A percentile compares a stretch with the other conserved stretches of the same genome.
Evolutionary conservation across 2,329 filamentous ascomycete species (phyloP).

Genomic region (Fusarium domesticum): DNA sequence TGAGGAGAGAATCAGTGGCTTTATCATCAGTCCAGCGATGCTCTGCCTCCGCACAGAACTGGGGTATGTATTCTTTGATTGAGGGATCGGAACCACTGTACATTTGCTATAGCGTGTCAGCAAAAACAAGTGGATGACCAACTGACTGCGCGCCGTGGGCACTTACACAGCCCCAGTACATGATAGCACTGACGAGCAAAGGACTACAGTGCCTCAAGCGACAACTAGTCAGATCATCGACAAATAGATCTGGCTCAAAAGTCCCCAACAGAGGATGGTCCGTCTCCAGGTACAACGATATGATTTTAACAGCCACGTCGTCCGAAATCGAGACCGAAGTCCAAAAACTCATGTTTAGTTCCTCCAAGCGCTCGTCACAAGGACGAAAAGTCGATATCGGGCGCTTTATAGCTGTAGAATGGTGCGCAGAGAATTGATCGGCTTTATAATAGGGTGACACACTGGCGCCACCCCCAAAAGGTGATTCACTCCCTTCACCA

Average conservation of each 20-base stretch:
- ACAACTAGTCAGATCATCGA: conserved; percentile 33
- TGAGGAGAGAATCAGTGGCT: conserved; percentile 13
- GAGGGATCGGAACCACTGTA: conserved; percentile 2
- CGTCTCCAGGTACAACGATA: conserved; percentile 39
- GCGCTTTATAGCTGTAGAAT: neutral
- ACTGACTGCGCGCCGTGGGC: too few relatives aligned
- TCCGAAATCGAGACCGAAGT: conserved; percentile 32
- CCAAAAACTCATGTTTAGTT: conserved; percentile 34
- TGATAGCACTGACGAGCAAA: conserved; percentile 6
- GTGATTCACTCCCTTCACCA: too few relatives aligned
- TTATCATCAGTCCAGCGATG: conserved; percentile 8
- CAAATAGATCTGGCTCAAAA: conserved; percentile 36
- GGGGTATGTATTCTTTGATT: neutral
- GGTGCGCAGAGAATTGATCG: conserved; percentile 6
- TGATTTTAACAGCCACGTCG: conserved; percentile 30
- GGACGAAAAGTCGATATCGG: neutral
- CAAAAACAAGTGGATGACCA: too few relatives aligned
- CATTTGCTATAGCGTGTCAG: conserved; percentile 14
- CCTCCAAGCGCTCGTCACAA: conserved; percentile 29
- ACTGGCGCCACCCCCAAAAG: too few relatives aligned
- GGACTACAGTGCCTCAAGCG: conserved; percentile 3
- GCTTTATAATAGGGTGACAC: neutral
- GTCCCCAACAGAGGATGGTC: conserved; percentile 39
- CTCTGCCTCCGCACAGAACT: conserved; percentile 14
- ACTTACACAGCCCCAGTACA: conserved; percentile 18